phyloP scores from a whole-genome alignment of 1,284 basidiomycete species.

The Cryptococcus sp. region DNA sequence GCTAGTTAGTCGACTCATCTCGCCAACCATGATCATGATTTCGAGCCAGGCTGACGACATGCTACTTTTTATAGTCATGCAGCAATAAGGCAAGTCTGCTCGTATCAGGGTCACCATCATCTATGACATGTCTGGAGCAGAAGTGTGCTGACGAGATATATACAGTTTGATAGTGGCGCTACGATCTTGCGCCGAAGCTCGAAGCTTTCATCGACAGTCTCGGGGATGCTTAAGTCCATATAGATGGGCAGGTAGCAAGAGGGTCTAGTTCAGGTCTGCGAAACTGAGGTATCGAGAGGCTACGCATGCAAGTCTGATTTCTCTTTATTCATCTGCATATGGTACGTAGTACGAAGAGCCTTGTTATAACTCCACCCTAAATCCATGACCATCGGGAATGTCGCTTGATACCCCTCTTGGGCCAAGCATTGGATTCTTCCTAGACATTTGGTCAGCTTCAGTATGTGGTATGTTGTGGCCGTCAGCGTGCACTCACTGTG shows the following conservation, averaged over 20 bases:
- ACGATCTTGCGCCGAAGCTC: constrained; percentile 27
- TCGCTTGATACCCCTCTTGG: no score
- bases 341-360: no score
- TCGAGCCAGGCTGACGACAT: constrained; percentile 7
- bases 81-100: constrained; percentile 23
- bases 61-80: constrained; percentile 19
- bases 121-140: background rate
- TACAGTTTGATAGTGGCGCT: constrained; percentile 16
- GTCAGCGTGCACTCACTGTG: no score
- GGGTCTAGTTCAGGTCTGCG: no score
- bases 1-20: constrained; percentile 17
- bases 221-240: constrained; percentile 10
- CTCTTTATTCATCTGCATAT: no score
- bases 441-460: no score
- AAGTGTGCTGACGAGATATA: background rate
- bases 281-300: background rate
- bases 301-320: no score
- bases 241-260: no score
- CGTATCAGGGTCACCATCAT: background rate
- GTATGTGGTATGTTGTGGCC: no score
- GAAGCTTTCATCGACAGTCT: constrained; percentile 28
- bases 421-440: no score
- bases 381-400: no score
- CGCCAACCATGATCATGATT: background rate
- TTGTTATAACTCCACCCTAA: no score